These are phyloP conservation scores for Pythium scleroteichum DNA, from an alignment of 352 stramenopile genomes.

Conservation along the genomic window DNA sequence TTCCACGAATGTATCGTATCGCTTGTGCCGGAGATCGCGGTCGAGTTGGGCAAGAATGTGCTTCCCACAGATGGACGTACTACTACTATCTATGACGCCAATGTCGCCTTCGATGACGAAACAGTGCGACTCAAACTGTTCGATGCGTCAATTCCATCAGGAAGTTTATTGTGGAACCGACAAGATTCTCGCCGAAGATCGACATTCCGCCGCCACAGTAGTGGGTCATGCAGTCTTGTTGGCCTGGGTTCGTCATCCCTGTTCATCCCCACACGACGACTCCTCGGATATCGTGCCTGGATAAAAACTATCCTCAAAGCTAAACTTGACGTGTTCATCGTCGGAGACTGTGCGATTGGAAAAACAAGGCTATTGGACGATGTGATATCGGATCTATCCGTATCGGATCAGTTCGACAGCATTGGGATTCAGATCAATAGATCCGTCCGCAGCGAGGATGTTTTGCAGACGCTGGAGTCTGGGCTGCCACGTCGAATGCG, in stretches of 20 bases:
- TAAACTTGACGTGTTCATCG: constrained; percentile 49
- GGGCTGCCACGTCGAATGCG: constrained; percentile 54
- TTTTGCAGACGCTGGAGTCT: constrained; percentile 42
- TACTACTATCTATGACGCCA: constrained; percentile 21
- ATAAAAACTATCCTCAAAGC: constrained; percentile 36
- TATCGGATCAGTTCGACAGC: constrained; percentile 36
- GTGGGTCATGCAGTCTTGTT: constrained; percentile 1
- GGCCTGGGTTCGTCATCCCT: too few relatives aligned
- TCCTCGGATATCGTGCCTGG: constrained; percentile 36
- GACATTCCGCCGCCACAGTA: constrained; percentile 12
- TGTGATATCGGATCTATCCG: constrained; percentile 35
- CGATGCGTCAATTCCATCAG: constrained; percentile 10
- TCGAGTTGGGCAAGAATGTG: background rate
- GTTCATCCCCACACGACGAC: constrained; percentile 49
- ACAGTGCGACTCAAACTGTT: constrained; percentile 7
- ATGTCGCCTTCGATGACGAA: constrained; percentile 16
- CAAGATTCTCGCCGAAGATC: constrained; percentile 1
- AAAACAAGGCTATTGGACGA: constrained; percentile 54
- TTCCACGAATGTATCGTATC: constrained; percentile 16
- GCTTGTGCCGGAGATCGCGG: constrained; percentile 12
- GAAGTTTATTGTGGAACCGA: constrained; percentile 22
- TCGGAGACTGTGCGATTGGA: constrained; percentile 48
- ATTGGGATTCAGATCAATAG: constrained; percentile 38
- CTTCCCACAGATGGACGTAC: constrained; percentile 4
- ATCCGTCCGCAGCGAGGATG: constrained; percentile 27